Evolutionary conservation across 352 stramenopile species (phyloP), one percentile per base, ranked within the genome.

Genomic region (Plasmopara viticola): DNA sequence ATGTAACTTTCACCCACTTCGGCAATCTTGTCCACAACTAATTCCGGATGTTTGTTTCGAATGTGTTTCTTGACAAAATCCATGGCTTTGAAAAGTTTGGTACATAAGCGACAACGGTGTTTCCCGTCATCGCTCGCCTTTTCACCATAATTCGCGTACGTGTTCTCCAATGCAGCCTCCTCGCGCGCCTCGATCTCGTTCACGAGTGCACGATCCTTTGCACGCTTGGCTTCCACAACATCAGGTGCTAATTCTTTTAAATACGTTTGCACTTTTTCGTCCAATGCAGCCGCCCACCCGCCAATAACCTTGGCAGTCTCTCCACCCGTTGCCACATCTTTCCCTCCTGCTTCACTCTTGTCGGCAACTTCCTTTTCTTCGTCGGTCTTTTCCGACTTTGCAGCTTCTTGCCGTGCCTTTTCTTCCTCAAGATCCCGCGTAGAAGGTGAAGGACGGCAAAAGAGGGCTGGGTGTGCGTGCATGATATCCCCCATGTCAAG

Each of bases 51-150:
- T 53, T 91, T 90, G 69, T 94, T 94, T 17, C 78, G 77, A 52
- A 92, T 88, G 64, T 94, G 84, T 54, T 94, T 94, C 59, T 92
- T 90, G 12, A 94, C 79, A 56, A 92, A 94, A 45, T 91, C 79
- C 35, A 89, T 68, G 4, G 79, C 81, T 60, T 94, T 94, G 60
- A 94, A 94, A 7, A 94, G 62, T 56, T 94, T 94, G 3, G 77
- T 88, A 48, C 84, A 94, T n/a, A 94, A 54, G 2, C 82, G 76
- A 52, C 81, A 90, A 40, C 81, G 71, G 58, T 91, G 77, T 58
- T 94, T 91, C 18, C 79, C 78, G 42, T 91, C 80, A 43, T 90
- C 84, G 33, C 75, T 84, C 12, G 78, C 81, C 50, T 90, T 90
- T 54, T 92, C 84, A 12, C 78, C 81, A 46, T 93, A 93, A 54